A percentile compares a stretch with the other conserved stretches of the same genome.
These are phyloP conservation scores for Aspergillus fructus DNA, from an alignment of 2,329 filamentous ascomycete genomes.

Conservation along the genomic window DNA sequence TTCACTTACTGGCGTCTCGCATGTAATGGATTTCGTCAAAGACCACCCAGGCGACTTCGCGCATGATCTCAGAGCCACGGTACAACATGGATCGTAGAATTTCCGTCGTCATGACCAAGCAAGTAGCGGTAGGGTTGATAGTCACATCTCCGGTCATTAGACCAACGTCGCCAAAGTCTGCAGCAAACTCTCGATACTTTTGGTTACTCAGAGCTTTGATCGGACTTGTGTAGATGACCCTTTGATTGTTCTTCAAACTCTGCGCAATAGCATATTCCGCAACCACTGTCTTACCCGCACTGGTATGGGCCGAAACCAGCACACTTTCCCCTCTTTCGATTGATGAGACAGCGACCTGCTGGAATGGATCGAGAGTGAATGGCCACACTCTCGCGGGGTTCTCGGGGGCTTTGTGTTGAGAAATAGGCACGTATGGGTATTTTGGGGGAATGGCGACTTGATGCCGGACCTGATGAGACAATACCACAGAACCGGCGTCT, in stretches of 20 bases:
- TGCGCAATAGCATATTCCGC: slow-evolving; percentile 98
- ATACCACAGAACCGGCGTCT: slow-evolving; percentile 66
- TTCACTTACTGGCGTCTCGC: slow-evolving; percentile 69
- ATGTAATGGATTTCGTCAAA: slow-evolving; percentile 99
- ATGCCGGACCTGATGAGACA: slow-evolving; percentile 97
- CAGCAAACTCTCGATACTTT: slow-evolving; percentile 95
- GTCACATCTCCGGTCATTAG: slow-evolving; percentile 99
- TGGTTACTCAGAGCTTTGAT: slow-evolving; percentile 99
- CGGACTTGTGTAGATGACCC: slow-evolving; percentile 98
- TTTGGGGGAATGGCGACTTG: slow-evolving; percentile 93
- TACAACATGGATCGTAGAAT: slow-evolving; percentile 99
- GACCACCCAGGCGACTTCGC: slow-evolving; percentile 96
- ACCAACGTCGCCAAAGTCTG: slow-evolving; percentile 93
- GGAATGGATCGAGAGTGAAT: slow-evolving; percentile 96
- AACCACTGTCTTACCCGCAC: slow-evolving; percentile 96
- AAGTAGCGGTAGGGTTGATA: slow-evolving; percentile 97
- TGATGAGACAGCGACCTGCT: slow-evolving; percentile 88
- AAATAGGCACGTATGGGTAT: slow-evolving; percentile 93
- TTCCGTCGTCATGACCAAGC: slow-evolving; percentile 98
- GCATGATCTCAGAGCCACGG: slow-evolving; percentile 97
- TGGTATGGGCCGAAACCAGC: slow-evolving; percentile 93
- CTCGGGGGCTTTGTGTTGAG: slow-evolving; percentile 85
- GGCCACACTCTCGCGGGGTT: slow-evolving; percentile 80
- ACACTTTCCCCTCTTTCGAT: slow-evolving; percentile 97
- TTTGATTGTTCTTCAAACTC: slow-evolving; percentile 93